Base-by-base conservation (phyloP, 2,329 filamentous ascomycete genomes). In the Xylariaceae sp. region DNA sequence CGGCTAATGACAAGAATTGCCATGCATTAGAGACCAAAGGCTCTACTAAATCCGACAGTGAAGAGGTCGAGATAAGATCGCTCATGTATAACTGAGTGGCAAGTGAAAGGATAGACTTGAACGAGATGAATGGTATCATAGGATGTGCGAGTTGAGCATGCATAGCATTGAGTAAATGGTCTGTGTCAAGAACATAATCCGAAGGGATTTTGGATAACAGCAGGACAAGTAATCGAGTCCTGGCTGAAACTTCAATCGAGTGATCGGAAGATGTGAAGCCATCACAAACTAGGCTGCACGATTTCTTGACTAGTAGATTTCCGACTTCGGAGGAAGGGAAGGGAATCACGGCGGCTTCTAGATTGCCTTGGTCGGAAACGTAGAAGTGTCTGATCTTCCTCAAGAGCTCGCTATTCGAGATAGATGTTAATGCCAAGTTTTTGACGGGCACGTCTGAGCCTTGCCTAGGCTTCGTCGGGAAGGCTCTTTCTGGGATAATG, bases 1-100 rank as follows among this genome's bases (percentile, higher is more conserved):
- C 86, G 12, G 85, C 79, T n/a, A 89, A 86, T 0, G 90, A 89
- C 38, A 99, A 73, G 63, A 89, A 90, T 5, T 75, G 70, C 94
- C 94, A 99, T 0, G 93, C 79, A 50, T 86, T 81, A 1, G 76
- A 76, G 14, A 94, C 84, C 18, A 97, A 73, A 28, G 82, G 78
- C 17, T 83, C 77, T 5, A 93, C 81, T 9, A 96, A 72, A 50
- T 74, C 78, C 50, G 77, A 86, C 45, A 87, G 66, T 19, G 84
- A 77, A n/a, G 70, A 63, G 5, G 68, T 59, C 7, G 74, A 66
- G 41, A 86, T 79, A 45, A 82, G 78, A 45, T 75, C 72, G n/a
- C 74, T 70, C 2, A 72, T 73, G 61, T 82, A 79, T 16, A 87
- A 70, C 54, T 82, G 79, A 5, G 78, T 81, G 11, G 77, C 74